Conservation (phyloP, 2,329 filamentous ascomycete genomes). For the Tolypocladium sp. region DNA sequence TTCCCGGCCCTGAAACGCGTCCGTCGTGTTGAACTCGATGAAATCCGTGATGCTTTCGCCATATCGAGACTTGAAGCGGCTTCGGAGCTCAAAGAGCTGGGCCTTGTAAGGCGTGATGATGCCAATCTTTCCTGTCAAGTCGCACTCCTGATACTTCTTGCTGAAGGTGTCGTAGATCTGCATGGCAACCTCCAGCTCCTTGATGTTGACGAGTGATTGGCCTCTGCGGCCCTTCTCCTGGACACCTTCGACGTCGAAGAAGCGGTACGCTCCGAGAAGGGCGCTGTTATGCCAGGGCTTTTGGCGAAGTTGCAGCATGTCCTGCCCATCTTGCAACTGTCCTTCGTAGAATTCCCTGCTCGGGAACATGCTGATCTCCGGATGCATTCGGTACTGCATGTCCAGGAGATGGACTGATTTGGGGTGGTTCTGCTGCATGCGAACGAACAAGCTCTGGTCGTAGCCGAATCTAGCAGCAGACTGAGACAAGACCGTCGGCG, state of each 20-base stretch:
- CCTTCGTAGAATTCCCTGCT: conserved; percentile 90
- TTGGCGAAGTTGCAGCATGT: conserved; percentile 68
- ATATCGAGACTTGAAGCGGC: conserved; percentile 62
- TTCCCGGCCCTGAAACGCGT: conserved; percentile 94
- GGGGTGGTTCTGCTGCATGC: conserved; percentile 91
- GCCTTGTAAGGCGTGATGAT: conserved; percentile 98
- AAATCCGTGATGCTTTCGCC: conserved; percentile 65
- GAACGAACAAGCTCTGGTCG: conserved; percentile 95
- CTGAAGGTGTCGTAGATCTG: conserved; percentile 73
- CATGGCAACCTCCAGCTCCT: conserved; percentile 80
- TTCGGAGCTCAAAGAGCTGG: conserved; percentile 72
- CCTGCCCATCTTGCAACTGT: conserved; percentile 70
- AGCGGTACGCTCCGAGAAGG: conserved; percentile 84
- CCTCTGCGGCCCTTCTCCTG: conserved; percentile 75
- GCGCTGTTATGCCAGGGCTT: conserved; percentile 79
- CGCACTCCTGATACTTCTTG: conserved; percentile 57
- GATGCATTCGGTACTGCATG: conserved; percentile 98
- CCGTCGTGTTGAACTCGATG: conserved; percentile 97
- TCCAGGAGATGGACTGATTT: conserved; percentile 89
- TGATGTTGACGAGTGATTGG: conserved; percentile 82
- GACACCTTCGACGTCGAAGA: conserved; percentile 90
- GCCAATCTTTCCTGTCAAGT: conserved; percentile 78
- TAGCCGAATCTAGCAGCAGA: conserved; percentile 89
- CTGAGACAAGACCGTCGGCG: conserved; percentile 90
- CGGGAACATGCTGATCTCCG: conserved; percentile 86